Percentiles rank a stretch among this genome's conserved stretches.
Evolutionary conservation across 225 moss, liverwort and hornwort species (phyloP).

Genomic region (Neckera pumila): DNA sequence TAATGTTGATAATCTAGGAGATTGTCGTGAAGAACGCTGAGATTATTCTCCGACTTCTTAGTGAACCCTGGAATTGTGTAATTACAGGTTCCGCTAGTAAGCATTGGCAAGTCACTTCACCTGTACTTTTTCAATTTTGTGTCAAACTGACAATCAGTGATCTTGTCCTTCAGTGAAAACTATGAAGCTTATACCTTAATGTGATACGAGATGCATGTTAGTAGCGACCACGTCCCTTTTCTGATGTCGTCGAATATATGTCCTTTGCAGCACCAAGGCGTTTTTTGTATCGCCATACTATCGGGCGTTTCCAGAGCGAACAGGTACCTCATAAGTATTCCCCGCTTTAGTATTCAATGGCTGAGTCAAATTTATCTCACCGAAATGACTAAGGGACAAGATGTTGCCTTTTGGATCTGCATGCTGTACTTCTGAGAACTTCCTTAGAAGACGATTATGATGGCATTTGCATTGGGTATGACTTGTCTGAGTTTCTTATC

Average conservation of each 20-base stretch:
- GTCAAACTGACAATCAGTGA: neutral
- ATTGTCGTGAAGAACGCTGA: neutral
- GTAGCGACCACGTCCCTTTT: neutral
- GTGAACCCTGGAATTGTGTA: neutral
- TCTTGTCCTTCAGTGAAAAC: neutral
- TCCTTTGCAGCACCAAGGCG: slow-evolving; percentile 74
- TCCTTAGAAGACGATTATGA: neutral
- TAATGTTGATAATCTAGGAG: neutral
- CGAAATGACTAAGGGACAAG: neutral
- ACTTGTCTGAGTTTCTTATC: neutral
- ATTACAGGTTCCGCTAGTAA: neutral
- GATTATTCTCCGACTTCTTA: neutral
- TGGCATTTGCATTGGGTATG: neutral
- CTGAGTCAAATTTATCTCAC: neutral
- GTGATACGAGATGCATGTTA: neutral
- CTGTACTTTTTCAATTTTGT: neutral
- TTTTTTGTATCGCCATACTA: slow-evolving; percentile 65
- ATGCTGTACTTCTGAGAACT: neutral
- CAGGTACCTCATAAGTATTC: slow-evolving; percentile 28
- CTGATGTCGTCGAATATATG: neutral
- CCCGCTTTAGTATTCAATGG: neutral
- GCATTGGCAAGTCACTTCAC: neutral
- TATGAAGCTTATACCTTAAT: neutral
- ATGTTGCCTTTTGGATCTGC: neutral
- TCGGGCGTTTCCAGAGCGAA: slow-evolving; percentile 87